These are phyloP conservation scores for Plasmodium knowlesi DNA, from an alignment of 169 alveolate species.

Conservation along the genomic window DNA sequence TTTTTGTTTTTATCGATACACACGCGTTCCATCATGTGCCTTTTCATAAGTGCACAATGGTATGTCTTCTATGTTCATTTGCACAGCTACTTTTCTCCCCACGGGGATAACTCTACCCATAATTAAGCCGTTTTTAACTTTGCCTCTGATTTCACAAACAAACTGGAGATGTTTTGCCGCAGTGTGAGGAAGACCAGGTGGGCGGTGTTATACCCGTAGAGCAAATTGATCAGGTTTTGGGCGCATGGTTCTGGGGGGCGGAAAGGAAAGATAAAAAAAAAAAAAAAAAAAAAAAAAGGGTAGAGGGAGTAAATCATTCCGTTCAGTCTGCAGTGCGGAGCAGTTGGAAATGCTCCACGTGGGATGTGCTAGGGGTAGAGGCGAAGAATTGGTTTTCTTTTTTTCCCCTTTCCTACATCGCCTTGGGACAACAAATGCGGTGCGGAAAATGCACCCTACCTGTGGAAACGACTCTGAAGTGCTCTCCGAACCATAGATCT, in stretches of 20 bases:
- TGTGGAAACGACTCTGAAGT: background rate
- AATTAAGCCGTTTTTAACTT: background rate
- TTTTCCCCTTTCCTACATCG: background rate
- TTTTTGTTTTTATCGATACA: background rate
- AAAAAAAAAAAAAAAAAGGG: background rate
- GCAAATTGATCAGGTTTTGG: background rate
- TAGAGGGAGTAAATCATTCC: background rate
- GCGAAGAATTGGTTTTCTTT: background rate
- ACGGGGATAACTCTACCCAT: background rate
- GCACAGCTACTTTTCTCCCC: background rate
- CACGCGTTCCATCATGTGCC: background rate
- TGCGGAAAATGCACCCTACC: background rate
- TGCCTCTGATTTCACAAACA: background rate
- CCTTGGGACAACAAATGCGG: background rate
- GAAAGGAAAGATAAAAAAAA: background rate
- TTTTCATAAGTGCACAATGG: background rate
- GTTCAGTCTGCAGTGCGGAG: background rate
- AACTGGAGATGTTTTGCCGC: background rate
- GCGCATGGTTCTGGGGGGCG: slow-evolving; percentile 11
- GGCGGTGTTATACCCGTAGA: slow-evolving; percentile 43
- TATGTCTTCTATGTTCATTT: too few relatives aligned
- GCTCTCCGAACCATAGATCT: background rate
- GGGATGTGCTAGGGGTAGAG: too few relatives aligned
- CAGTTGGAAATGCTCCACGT: background rate
- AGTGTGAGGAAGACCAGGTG: slow-evolving; percentile 22